Conservation (phyloP, 139 green algal genomes). For the Chlamydomonas sphaeroides region DNA sequence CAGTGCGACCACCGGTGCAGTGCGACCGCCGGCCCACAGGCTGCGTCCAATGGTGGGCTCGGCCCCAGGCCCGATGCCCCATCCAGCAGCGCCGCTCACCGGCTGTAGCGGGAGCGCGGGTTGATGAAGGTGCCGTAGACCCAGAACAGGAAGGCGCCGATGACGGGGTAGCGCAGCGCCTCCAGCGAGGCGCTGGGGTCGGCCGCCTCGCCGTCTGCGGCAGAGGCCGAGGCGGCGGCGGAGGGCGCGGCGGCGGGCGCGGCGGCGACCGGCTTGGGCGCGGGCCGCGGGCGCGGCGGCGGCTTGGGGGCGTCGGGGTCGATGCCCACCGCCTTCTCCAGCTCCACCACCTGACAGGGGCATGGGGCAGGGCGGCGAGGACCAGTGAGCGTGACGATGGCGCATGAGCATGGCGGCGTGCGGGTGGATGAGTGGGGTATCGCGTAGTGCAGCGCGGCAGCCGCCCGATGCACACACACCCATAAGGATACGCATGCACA, state of each 20-base stretch:
- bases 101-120: neutral
- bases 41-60: too few species aligned
- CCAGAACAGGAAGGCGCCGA: neutral
- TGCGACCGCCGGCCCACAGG: too few species aligned
- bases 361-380: neutral
- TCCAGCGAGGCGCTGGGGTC: neutral
- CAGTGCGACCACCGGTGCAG: too few species aligned
- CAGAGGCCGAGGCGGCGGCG: neutral
- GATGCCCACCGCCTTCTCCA: conserved; percentile 4
- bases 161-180: neutral
- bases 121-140: neutral
- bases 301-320: conserved; percentile 4
- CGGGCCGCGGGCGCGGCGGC: neutral
- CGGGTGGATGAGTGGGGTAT: neutral
- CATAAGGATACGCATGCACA: neutral
- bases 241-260: neutral
- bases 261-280: neutral
- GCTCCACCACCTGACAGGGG: neutral
- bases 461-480: too few species aligned
- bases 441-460: too few species aligned
- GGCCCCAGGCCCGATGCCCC: too few species aligned
- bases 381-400: neutral
- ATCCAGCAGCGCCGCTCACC: too few species aligned
- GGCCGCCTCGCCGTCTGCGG: too few species aligned
- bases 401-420: neutral